Conservation (phyloP, 257 asterid species). For the Solanum ossicruentum region DNA sequence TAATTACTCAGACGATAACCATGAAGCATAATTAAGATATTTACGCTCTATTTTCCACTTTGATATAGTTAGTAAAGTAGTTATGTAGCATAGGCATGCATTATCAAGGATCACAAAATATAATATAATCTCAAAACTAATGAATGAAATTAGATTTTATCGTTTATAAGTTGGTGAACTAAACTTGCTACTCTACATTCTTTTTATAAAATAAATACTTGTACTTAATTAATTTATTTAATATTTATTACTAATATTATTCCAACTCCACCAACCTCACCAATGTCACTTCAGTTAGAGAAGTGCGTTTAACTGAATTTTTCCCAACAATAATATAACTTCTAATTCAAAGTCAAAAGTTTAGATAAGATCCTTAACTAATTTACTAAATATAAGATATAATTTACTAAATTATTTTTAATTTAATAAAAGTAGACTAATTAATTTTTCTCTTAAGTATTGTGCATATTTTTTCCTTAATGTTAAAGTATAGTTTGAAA, state of each 20-base stretch:
- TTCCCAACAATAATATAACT: not conserved
- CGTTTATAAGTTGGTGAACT: conserved; percentile 56
- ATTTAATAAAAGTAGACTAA: not conserved
- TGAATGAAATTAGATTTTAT: not conserved
- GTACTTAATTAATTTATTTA: not conserved
- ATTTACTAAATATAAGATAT: not conserved
- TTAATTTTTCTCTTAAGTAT: not conserved
- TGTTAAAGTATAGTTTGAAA: not conserved
- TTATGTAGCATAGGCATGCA: not conserved
- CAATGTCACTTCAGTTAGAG: conserved; percentile 23
- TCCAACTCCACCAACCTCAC: conserved; percentile 31
- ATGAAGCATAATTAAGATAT: no score
- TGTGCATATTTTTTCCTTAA: no score
- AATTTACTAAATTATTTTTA: not conserved
- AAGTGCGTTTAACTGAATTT: conserved; percentile 31
- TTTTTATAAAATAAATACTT: not conserved
- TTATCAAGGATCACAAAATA: not conserved
- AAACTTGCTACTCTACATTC: conserved; percentile 13
- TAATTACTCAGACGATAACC: no score
- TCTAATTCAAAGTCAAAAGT: not conserved
- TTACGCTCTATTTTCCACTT: not conserved
- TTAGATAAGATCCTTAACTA: not conserved
- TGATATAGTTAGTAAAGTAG: not conserved
- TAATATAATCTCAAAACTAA: not conserved
- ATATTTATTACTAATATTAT: not conserved